phyloP scores from a whole-genome alignment of 2,329 filamentous ascomycete genomes.

The Teratosphaeria viscida region DNA sequence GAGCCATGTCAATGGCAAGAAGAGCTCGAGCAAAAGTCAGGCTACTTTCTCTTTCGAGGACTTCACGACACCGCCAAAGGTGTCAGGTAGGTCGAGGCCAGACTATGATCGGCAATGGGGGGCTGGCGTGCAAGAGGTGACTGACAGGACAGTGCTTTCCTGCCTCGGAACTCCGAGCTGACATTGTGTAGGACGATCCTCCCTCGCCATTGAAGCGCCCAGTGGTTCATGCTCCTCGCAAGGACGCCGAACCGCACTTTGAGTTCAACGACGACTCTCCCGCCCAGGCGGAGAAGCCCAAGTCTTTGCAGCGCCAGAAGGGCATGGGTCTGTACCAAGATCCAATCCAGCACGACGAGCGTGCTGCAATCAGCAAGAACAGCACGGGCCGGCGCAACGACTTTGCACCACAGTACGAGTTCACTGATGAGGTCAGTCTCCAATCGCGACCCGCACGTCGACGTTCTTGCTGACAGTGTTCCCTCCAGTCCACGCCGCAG shows the following conservation, averaged over 20 bases:
- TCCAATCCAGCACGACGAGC: constrained; percentile 41
- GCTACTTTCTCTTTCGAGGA: constrained; percentile 82
- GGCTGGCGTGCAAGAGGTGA: constrained; percentile 61
- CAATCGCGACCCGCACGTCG: not conserved
- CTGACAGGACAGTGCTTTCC: constrained; percentile 8
- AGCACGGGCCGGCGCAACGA: constrained; percentile 44
- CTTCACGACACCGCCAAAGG: constrained; percentile 74
- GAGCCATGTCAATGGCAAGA: constrained; percentile 33
- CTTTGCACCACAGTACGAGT: constrained; percentile 67
- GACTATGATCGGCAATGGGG: constrained; percentile 65
- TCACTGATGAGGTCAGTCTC: constrained; percentile 48
- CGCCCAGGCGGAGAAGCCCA: constrained; percentile 33
- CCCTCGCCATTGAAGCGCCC: constrained; percentile 50
- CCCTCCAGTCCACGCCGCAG: not conserved
- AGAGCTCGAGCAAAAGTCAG: constrained; percentile 43
- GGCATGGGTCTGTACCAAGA: constrained; percentile 68
- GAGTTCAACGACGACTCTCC: constrained; percentile 67
- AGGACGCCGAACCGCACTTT: constrained; percentile 73
- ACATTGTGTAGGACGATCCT: constrained; percentile 36
- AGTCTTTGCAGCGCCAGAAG: constrained; percentile 43
- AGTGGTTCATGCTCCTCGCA: constrained; percentile 57
- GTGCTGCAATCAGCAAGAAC: constrained; percentile 24
- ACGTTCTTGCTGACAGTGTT: not conserved
- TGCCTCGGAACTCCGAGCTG: not conserved
- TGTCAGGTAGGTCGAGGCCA: constrained; percentile 50